Percentiles rank a stretch among this genome's conserved stretches.
phyloP scores from a whole-genome alignment of 1,284 basidiomycete species.

The Trametes versicolor region DNA sequence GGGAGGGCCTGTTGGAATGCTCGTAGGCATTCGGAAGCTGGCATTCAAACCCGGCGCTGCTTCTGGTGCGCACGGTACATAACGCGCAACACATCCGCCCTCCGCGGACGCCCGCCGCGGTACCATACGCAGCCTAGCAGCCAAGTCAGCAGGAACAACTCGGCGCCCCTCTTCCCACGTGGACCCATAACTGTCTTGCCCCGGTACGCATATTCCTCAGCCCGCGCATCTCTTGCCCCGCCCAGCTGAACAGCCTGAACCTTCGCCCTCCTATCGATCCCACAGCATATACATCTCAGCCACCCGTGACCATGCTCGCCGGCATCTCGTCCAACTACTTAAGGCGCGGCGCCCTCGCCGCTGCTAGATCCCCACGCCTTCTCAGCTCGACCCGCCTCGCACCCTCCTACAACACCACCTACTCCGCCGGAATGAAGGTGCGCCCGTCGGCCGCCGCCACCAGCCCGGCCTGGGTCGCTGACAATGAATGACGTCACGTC shows the following conservation, averaged over 20 bases:
- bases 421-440: slow-evolving; percentile 39
- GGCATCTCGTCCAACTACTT: slow-evolving; percentile 29
- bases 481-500: slow-evolving; percentile 26
- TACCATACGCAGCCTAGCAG: slow-evolving; percentile 28
- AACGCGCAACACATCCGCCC: slow-evolving; percentile 7
- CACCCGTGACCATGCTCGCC: slow-evolving; percentile 35
- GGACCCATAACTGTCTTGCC: slow-evolving; percentile 16
- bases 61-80: slow-evolving; percentile 17
- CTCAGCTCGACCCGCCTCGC: slow-evolving; percentile 28
- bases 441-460: not conserved
- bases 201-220: slow-evolving; percentile 14
- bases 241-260: slow-evolving; percentile 21
- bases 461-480: not conserved
- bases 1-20: slow-evolving; percentile 11
- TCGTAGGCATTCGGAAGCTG: slow-evolving; percentile 29
- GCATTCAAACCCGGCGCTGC: slow-evolving; percentile 18
- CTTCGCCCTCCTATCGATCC: slow-evolving; percentile 27
- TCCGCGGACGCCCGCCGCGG: slow-evolving; percentile 20
- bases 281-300: slow-evolving; percentile 21
- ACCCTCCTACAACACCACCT: slow-evolving; percentile 24
- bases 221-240: slow-evolving; percentile 16
- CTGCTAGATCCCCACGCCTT: slow-evolving; percentile 34
- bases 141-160: slow-evolving; percentile 33
- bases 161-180: slow-evolving; percentile 33
- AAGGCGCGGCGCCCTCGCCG: slow-evolving; percentile 31